phyloP scores from a whole-genome alignment of 495 filamentous ascomycete species.

The Pyronema domesticum region DNA sequence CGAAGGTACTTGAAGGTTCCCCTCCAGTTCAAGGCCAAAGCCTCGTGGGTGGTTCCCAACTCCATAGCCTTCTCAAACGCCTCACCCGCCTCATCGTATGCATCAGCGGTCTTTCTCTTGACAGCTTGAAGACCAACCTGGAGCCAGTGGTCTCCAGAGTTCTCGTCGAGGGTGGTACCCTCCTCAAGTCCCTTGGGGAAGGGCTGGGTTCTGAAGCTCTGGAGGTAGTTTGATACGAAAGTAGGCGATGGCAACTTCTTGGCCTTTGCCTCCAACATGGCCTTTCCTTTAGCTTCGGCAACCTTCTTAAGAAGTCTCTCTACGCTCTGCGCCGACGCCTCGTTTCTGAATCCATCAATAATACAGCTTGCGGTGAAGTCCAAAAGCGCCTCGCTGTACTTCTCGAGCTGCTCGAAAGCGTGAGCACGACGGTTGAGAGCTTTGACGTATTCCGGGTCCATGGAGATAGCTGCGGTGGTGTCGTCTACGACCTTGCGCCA shows the following conservation, averaged over 20 bases:
- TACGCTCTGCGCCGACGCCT: slow-evolving; percentile 68
- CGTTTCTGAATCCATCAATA: slow-evolving; percentile 87
- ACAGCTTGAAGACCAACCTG: slow-evolving; percentile 65
- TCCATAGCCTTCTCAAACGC: slow-evolving; percentile 81
- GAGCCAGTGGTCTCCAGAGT: slow-evolving; percentile 67
- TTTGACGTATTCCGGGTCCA: slow-evolving; percentile 93
- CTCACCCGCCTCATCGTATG: slow-evolving; percentile 68
- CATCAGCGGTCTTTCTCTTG: slow-evolving; percentile 67
- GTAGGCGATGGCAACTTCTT: slow-evolving; percentile 75
- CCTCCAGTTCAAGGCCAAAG: slow-evolving; percentile 84
- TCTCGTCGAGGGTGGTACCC: slow-evolving; percentile 51
- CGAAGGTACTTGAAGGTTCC: slow-evolving; percentile 87
- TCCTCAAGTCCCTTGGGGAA: slow-evolving; percentile 73
- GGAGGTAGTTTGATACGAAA: slow-evolving; percentile 95
- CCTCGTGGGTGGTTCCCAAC: slow-evolving; percentile 59
- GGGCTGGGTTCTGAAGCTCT: slow-evolving; percentile 75
- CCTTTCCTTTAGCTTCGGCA: slow-evolving; percentile 77
- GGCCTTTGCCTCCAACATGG: slow-evolving; percentile 53
- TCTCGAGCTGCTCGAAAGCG: slow-evolving; percentile 81
- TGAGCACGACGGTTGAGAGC: slow-evolving; percentile 89
- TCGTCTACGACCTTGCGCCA: slow-evolving; percentile 97
- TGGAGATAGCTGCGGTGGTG: slow-evolving; percentile 77
- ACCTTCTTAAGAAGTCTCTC: slow-evolving; percentile 94
- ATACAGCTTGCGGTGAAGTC: slow-evolving; percentile 99
- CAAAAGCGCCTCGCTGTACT: slow-evolving; percentile 83